Evolutionary conservation across 768 basidiomycete species (phyloP), one percentile per base, ranked within the genome.

Genomic region (Tricholoma bakamatsutake): DNA sequence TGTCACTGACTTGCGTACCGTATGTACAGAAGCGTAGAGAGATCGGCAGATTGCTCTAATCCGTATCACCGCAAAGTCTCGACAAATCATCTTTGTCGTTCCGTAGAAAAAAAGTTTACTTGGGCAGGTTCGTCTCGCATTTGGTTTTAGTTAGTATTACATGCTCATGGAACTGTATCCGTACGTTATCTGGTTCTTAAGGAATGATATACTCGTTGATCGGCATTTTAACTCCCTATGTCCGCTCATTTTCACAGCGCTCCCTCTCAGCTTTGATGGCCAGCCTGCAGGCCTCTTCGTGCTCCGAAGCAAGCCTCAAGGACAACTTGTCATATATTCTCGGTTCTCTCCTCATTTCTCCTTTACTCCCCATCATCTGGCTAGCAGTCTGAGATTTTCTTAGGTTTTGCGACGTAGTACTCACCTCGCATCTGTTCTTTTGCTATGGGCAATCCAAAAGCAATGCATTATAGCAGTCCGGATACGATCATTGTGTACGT

Each of bases 231-330:
- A 31, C 8, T 30, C 28, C 30, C n/a, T 27, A 46, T 46, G 15
- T 28, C 27, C 27, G 27, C n/a, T 48, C 46, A 48, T n/a, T 48
- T 40, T 47, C 46, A 47, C 46, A 47, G 13, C 15, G 15, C 10
- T 30, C 11, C 27, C 46, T 28, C 24, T 45, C 43, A 18, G 43
- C 46, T 47, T 31, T 48, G 46, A 48, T 48, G 28, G 46, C n/a
- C 28, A n/a, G 46, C 46, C 46, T 48, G 46, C 46, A 48, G 46
- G 46, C 46, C 28, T 48, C 46, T 31, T 48, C 46, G 46, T 48
- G 46, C 43, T 46, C 24, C 24, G 27, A 46, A 46, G 43, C 28
- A 48, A 30, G 28, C 28, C 46, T 31, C 11, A 48, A 48, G 46
- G 46, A 21, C 42, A 43, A 24, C 18, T 18, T 21, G 30, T n/a